Evolutionary conservation across 306 rosid genomes (phyloP).

Genomic region (Geum urbanum): DNA sequence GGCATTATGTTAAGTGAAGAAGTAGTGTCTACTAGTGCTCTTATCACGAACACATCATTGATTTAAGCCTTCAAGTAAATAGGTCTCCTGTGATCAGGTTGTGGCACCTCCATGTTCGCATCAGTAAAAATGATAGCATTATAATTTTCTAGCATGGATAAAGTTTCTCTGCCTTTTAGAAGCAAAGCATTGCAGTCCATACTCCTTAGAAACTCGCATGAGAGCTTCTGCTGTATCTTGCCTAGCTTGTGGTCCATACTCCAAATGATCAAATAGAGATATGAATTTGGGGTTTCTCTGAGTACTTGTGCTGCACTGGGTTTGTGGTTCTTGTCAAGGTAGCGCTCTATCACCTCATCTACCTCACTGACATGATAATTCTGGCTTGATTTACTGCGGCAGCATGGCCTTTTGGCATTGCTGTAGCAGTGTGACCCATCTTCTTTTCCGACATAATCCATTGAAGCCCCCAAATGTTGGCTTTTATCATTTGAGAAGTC

Average conservation of each 20-base stretch:
- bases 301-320: neutral
- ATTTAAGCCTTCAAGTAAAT: neutral
- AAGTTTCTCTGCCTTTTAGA: fast-evolving
- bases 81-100: neutral
- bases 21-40: neutral
- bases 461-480: too few species aligned
- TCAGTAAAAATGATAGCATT: neutral
- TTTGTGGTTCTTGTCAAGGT: too few species aligned
- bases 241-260: neutral
- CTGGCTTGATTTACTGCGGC: too few species aligned
- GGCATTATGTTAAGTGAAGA: neutral
- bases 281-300: neutral
- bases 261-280: neutral
- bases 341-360: too few species aligned
- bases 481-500: too few species aligned
- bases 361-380: too few species aligned
- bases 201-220: too few species aligned
- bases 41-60: neutral
- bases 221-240: neutral
- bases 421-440: too few species aligned
- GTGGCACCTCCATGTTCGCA: neutral
- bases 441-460: too few species aligned
- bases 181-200: neutral
- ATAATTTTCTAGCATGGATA: neutral
- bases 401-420: too few species aligned